Conservation (phyloP, 73 alveolate species). For the Paramecium sexaurelia region DNA sequence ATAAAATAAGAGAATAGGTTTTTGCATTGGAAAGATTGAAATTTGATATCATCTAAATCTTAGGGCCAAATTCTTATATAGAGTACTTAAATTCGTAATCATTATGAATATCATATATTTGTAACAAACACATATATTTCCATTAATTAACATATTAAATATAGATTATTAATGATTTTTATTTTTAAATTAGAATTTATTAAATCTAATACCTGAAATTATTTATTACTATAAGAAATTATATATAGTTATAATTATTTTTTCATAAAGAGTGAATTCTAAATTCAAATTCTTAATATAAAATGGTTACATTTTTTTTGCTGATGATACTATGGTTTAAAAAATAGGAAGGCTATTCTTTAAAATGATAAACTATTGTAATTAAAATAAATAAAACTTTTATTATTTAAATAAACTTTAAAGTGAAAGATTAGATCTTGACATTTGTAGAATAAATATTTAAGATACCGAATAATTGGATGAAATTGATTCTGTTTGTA, state of each 20-base stretch:
- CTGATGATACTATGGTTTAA: no score
- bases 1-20: neutral
- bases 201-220: no score
- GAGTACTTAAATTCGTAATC: conserved; percentile 4
- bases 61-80: neutral
- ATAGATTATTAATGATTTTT: no score
- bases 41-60: neutral
- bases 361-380: no score
- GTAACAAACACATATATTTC: no score
- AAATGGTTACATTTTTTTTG: no score
- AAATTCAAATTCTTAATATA: no score
- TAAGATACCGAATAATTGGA: conserved; percentile 82
- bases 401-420: no score
- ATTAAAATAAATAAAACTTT: no score
- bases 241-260: conserved; percentile 64
- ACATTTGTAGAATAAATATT: conserved; percentile 75
- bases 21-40: neutral
- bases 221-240: no score
- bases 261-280: no score
- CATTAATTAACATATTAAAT: no score
- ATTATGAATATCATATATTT: neutral
- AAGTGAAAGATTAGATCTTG: neutral
- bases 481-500: conserved; percentile 82
- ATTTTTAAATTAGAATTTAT: neutral
- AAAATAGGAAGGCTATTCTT: neutral